Base-by-base conservation (phyloP, 352 stramenopile species). In the Globisporangium lucens region DNA sequence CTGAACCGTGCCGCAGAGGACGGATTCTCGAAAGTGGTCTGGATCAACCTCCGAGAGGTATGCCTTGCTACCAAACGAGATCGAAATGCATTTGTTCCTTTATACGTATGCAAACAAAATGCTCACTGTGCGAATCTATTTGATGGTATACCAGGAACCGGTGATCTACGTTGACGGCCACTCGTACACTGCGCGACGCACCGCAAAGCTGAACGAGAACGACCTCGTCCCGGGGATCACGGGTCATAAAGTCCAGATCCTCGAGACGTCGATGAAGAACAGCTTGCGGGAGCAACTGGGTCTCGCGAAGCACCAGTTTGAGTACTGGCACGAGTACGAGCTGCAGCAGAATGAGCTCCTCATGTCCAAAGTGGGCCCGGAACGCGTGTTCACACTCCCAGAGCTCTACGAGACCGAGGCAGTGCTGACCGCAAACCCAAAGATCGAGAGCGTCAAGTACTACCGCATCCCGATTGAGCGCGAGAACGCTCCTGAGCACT, bases 1-100 rank as follows among this genome's bases (percentile, higher is more conserved):
- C 60, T 94, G 20, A 66, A 74, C 56, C 82, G 73, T 29, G 80
- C 94, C 13, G 76, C 81, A 4, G 80, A 74, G 3, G 85, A 95
- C 57, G 87, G 87, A 15, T 95, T 89, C 65, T 78, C 78, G 0
- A 89, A 91, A 64, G 85, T 95, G 17, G 79, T 95, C 30, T 95
- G 87, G 85, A 73, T 95, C 36, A 95, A 93, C 51, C 70, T 95
- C 20, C 82, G 87, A 53, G 87, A 94, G 74, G 80, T 89, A 75
- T 4, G 52, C 5, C 9, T n/a, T 51, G 6, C 17, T 24, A 22
- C 17, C 15, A 22, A 51, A 51, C 4, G 41, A n/a, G 13, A 20
- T 49, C 15, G 13, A n/a, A 20, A 47, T 8, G 38, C 38, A 22
- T 49, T 20, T 22, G 6, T 12, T 10, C 43, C 22, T 51, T 10